Percentiles rank a stretch among this genome's conserved stretches.
These are phyloP conservation scores for Leccinum rimulosum DNA, from an alignment of 768 basidiomycete genomes.

Conservation along the genomic window DNA sequence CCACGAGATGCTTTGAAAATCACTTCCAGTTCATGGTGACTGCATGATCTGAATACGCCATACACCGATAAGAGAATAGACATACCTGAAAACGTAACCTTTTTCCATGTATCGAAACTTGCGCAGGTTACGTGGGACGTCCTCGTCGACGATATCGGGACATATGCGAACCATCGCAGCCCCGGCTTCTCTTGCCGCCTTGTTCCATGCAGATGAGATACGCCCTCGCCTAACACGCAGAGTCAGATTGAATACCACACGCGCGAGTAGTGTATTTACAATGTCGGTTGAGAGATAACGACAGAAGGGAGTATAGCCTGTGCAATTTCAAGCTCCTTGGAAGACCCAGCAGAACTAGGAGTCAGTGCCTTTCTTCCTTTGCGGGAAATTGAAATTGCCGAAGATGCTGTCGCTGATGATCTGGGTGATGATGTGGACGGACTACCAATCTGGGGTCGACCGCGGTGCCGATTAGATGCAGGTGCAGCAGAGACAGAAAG, in stretches of 20 bases:
- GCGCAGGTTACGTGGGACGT: slow-evolving; percentile 40
- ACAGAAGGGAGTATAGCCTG: slow-evolving; percentile 15
- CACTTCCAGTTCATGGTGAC: slow-evolving; percentile 16
- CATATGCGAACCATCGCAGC: slow-evolving; percentile 36
- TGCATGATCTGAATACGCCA: slow-evolving; percentile 8
- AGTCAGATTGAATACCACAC: slow-evolving; percentile 3
- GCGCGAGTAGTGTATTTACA: slow-evolving; percentile 13
- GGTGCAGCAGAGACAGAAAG: slow-evolving; percentile 14
- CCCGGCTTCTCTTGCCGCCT: slow-evolving; percentile 19
- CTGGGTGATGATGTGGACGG: slow-evolving; percentile 15
- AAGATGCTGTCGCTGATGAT: background rate
- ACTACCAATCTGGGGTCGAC: slow-evolving; percentile 6
- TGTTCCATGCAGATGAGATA: slow-evolving; percentile 32
- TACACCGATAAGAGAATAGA: background rate
- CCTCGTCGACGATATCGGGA: slow-evolving; percentile 33
- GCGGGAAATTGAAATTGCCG: slow-evolving; percentile 5
- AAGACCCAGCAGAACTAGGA: slow-evolving; percentile 16
- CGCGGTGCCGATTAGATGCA: slow-evolving; percentile 3
- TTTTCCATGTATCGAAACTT: slow-evolving; percentile 54
- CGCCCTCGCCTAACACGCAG: slow-evolving; percentile 20
- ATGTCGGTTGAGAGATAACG: slow-evolving; percentile 18
- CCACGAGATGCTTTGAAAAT: slow-evolving; percentile 28
- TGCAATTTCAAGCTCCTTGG: background rate
- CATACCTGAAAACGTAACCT: slow-evolving; percentile 47
- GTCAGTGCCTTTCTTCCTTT: slow-evolving; percentile 3